Base-by-base conservation (phyloP, 306 rosid species). In the Luffa acutangula region DNA sequence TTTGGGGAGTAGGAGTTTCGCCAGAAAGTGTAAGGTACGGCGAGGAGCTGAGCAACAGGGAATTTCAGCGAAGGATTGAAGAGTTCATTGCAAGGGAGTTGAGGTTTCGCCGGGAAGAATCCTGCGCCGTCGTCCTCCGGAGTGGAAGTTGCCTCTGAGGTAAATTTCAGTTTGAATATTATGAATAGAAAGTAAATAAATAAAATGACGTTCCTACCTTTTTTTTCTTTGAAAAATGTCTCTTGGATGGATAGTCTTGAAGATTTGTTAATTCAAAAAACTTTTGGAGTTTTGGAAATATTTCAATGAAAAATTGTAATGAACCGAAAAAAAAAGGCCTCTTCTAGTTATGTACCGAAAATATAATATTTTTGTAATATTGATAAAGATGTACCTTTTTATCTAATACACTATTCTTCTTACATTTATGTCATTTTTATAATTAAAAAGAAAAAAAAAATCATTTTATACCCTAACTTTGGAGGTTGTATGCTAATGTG, bases 91-190 rank as follows among this genome's bases (percentile, higher is more conserved):
- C 76, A 2, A 65, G 63, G 58, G 75, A 79, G 65, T 36, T 64
- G 63, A 64, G 52, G 81, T 79, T 49, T 51, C 65, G 81, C 34
- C 75, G 81, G 59, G 62, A 51, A 45, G 81, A 79, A 46, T 65
- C 76, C 14, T 46, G 67, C 17, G 53, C 75, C 45, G 60, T 78
- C n/a, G 63, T 62, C 8, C 75, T 63, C 34, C 72, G 20, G 20
- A 11, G 70, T 63, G 41, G 37, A 10, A 36, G 46, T 34, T 37
- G 21, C 72, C 46, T 65, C 4, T 15, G 60, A 73, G 9, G 41
- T 13, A 20, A 46, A 43, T 71, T 25, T 21, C 39, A 1, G 76
- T 43, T 70, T 42, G 51, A 43, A 41, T 70, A 2, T 46, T 43
- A 67, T 10, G 51, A 69, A 42, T 70, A 9, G 5, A 46, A 20